These are phyloP conservation scores for Atalantia buxifolia DNA, from an alignment of 345 rosid species.

Conservation along the genomic window DNA sequence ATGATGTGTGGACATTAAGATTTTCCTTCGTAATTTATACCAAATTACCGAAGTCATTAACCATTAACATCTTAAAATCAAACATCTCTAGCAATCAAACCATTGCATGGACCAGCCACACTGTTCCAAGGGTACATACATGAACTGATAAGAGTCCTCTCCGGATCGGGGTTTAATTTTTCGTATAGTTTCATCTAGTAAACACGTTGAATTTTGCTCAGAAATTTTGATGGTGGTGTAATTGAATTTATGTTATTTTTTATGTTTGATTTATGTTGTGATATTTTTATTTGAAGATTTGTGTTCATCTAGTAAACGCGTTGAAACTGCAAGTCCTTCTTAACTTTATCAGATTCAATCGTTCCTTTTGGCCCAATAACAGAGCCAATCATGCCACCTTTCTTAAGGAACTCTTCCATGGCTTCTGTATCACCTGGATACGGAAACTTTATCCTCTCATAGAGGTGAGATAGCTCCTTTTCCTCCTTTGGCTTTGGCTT, in stretches of 20 bases:
- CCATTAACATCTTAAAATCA: not conserved
- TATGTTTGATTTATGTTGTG: too few species aligned
- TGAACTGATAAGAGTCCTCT: not conserved
- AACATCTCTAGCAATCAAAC: not conserved
- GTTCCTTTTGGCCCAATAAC: slow-evolving; percentile 70
- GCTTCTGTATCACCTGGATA: slow-evolving; percentile 87
- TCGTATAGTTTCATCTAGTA: too few species aligned
- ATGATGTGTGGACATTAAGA: too few species aligned
- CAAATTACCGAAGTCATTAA: not conserved
- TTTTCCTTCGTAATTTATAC: too few species aligned
- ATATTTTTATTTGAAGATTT: too few species aligned
- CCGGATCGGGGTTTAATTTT: too few species aligned
- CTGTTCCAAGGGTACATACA: not conserved
- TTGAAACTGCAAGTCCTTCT: slow-evolving; percentile 65
- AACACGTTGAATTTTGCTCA: not conserved
- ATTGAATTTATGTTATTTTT: too few species aligned
- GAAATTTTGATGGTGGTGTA: too few species aligned
- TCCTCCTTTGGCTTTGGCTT: slow-evolving; percentile 88
- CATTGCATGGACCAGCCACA: not conserved
- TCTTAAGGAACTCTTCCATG: slow-evolving; percentile 82
- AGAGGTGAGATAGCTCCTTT: slow-evolving; percentile 65
- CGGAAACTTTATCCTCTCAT: slow-evolving; percentile 75
- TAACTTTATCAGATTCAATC: slow-evolving; percentile 54
- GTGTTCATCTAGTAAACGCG: too few species aligned
- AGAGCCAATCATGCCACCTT: slow-evolving; percentile 80